phyloP scores from a whole-genome alignment of 2,329 filamentous ascomycete genomes.

The Ophiosphaerella herpotricha region DNA sequence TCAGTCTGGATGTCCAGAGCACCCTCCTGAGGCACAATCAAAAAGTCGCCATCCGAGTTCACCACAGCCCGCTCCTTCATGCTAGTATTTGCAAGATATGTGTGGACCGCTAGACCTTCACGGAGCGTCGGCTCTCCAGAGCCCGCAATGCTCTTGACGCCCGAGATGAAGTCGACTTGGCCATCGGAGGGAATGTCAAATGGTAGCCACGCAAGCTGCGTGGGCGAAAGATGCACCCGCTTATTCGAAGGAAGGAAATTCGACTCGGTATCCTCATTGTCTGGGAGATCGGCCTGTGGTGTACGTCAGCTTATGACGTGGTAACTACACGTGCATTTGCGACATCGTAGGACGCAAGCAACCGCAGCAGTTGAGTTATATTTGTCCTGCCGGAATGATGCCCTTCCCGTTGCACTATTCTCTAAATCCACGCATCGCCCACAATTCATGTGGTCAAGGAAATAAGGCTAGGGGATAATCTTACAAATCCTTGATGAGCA shows the following conservation, averaged over 20 bases:
- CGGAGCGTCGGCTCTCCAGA: slow-evolving; percentile 46
- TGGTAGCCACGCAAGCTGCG: slow-evolving; percentile 44
- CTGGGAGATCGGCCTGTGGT: slow-evolving; percentile 40
- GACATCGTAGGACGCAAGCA: neutral
- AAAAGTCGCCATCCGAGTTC: slow-evolving; percentile 71
- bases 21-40: slow-evolving; percentile 77
- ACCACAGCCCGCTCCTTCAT: slow-evolving; percentile 54
- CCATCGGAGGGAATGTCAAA: slow-evolving; percentile 41
- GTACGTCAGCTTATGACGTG: slow-evolving; percentile 28
- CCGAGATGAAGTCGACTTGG: slow-evolving; percentile 40
- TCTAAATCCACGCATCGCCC: neutral
- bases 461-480: slow-evolving; percentile 3
- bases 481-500: slow-evolving; percentile 46
- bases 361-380: neutral
- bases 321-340: neutral
- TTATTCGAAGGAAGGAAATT: slow-evolving; percentile 44
- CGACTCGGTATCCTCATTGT: slow-evolving; percentile 42
- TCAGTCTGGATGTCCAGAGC: slow-evolving; percentile 77
- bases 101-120: slow-evolving; percentile 42
- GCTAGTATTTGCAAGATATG: slow-evolving; percentile 41
- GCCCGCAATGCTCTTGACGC: slow-evolving; percentile 45
- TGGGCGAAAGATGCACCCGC: slow-evolving; percentile 44
- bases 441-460: neutral
- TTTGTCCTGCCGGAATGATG: no score
- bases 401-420: neutral